These are phyloP conservation scores for Scolecobasidium constrictum DNA, from an alignment of 2,329 filamentous ascomycete genomes.

Conservation along the genomic window DNA sequence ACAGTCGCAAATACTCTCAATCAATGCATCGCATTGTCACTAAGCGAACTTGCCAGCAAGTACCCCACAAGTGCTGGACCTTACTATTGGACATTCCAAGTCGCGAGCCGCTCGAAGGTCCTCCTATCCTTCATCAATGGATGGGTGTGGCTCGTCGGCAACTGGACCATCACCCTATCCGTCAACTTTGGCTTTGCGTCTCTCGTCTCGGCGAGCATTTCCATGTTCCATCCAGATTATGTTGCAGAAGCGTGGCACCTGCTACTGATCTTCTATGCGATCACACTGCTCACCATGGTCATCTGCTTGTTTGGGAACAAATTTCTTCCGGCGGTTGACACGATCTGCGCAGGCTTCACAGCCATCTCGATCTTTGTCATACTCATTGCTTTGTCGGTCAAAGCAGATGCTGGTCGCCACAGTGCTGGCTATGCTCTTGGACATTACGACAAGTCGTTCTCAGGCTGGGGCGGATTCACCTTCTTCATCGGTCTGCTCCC, in stretches of 20 bases:
- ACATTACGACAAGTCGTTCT: constrained; percentile 53
- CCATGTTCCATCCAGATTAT: constrained; percentile 37
- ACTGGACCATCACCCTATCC: constrained; percentile 54
- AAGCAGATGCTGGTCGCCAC: constrained; percentile 44
- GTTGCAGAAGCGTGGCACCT: constrained; percentile 44
- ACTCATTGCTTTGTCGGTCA: constrained; percentile 44
- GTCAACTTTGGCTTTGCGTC: constrained; percentile 60
- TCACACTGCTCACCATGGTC: constrained; percentile 53
- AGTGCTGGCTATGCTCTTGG: constrained; percentile 55
- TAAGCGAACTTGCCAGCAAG: constrained; percentile 61
- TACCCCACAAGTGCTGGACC: constrained; percentile 59
- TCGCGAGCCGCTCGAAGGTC: constrained; percentile 4
- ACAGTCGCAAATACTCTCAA: no score
- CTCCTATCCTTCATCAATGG: constrained; percentile 60
- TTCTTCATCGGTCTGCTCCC: constrained; percentile 63
- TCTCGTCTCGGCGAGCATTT: constrained; percentile 44
- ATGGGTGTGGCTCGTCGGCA: constrained; percentile 62
- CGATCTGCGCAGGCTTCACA: constrained; percentile 49
- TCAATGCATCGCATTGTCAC: constrained; percentile 48
- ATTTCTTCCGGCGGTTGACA: constrained; percentile 52
- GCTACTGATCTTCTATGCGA: constrained; percentile 58
- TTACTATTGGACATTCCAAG: constrained; percentile 53
- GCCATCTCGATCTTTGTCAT: constrained; percentile 57
- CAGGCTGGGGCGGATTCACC: constrained; percentile 57
- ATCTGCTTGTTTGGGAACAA: constrained; percentile 58